Conservation (phyloP, 192 early-diverging fungal genomes). For the Allomyces arbusculus region DNA sequence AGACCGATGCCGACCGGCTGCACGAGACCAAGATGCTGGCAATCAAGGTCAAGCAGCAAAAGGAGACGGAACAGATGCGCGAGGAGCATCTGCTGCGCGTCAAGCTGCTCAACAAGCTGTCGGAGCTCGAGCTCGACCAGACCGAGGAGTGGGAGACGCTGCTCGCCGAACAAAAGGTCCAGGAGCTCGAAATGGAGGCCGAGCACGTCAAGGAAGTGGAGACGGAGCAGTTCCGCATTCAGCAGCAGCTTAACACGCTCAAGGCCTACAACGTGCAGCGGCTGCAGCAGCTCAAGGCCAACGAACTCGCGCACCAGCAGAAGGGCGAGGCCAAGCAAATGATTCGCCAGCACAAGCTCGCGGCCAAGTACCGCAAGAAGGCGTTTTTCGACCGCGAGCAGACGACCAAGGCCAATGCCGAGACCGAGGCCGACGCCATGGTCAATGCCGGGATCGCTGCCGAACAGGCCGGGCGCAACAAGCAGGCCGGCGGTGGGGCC, state of each 20-base stretch:
- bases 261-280: constrained; percentile 11
- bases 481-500: too few species aligned
- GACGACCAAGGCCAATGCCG: constrained; percentile 1
- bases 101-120: constrained; percentile 10
- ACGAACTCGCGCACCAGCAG: constrained; percentile 5
- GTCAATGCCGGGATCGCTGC: constrained; percentile 1
- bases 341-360: constrained; percentile 9
- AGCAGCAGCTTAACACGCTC: constrained; percentile 4
- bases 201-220: constrained; percentile 11
- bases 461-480: too few species aligned
- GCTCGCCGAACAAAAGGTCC: constrained; percentile 11
- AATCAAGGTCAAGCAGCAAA: constrained; percentile 14
- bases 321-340: constrained; percentile 11
- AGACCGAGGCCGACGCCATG: neutral
- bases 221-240: constrained; percentile 7
- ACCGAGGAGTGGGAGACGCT: constrained; percentile 8
- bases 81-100: constrained; percentile 13
- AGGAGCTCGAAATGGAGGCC: constrained; percentile 12
- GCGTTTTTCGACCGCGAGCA: constrained; percentile 11
- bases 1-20: constrained; percentile 7
- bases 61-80: constrained; percentile 13
- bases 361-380: constrained; percentile 10
- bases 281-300: constrained; percentile 8
- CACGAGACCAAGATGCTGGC: constrained; percentile 11
- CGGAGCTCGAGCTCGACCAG: constrained; percentile 11